Percentiles rank a stretch among this genome's conserved stretches.
Conservation (phyloP, 495 filamentous ascomycete species). For the Hypomontagnella submonticulosa region DNA sequence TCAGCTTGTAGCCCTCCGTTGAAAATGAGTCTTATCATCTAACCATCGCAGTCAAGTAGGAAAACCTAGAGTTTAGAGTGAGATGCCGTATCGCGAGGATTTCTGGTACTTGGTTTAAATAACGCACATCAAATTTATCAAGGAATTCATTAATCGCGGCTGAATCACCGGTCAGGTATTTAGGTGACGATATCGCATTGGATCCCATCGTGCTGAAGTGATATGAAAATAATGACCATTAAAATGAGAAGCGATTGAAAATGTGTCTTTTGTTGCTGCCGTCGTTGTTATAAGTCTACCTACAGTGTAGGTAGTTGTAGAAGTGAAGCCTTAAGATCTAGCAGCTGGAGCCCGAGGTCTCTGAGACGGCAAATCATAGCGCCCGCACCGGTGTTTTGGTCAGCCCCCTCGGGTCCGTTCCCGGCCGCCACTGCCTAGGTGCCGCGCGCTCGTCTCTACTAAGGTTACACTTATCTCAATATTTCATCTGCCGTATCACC, state of each 20-base stretch:
- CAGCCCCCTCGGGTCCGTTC: slow-evolving; percentile 19
- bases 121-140: slow-evolving; percentile 87
- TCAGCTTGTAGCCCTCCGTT: slow-evolving; percentile 3
- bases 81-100: slow-evolving; percentile 15
- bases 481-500: too few relatives aligned
- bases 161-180: slow-evolving; percentile 83
- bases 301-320: slow-evolving; percentile 13
- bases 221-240: not conserved
- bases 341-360: not conserved
- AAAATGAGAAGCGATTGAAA: not conserved
- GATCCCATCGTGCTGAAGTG: not conserved
- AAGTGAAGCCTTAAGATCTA: slow-evolving; percentile 13
- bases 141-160: slow-evolving; percentile 82
- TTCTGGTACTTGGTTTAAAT: slow-evolving; percentile 19
- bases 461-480: too few relatives aligned
- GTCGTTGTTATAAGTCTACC: slow-evolving; percentile 4
- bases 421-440: slow-evolving; percentile 17
- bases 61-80: slow-evolving; percentile 72
- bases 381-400: slow-evolving; percentile 12
- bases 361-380: not conserved
- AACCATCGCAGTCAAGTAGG: slow-evolving; percentile 97
- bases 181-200: slow-evolving; percentile 56
- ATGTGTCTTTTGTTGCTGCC: not conserved
- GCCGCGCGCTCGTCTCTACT: not conserved
- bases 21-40: slow-evolving; percentile 30